These are phyloP conservation scores for Chenopodium formosanum DNA, from an alignment of 148 eudicot species.

Conservation along the genomic window DNA sequence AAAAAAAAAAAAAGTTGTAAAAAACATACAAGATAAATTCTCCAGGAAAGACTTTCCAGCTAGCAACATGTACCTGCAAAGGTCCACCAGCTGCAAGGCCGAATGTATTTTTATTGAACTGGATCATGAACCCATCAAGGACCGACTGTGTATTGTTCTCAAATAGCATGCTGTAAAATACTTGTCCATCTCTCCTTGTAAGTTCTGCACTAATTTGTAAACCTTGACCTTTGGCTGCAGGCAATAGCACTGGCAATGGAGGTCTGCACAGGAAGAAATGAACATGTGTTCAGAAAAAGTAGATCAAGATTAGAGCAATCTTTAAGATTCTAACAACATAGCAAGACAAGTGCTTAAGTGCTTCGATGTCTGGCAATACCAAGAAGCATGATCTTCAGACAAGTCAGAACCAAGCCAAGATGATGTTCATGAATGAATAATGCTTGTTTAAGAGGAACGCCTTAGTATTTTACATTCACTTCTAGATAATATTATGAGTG, in stretches of 20 bases:
- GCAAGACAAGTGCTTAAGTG: neutral
- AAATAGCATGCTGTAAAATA: conserved; percentile 77
- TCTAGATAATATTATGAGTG: too few relatives aligned
- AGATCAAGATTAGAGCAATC: neutral
- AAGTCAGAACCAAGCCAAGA: too few relatives aligned
- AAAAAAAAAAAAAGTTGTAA: neutral
- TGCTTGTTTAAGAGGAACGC: too few relatives aligned
- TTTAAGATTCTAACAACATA: neutral
- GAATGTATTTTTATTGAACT: conserved; percentile 92
- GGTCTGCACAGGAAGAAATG: conserved; percentile 57
- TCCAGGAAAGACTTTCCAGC: neutral
- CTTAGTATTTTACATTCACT: too few relatives aligned
- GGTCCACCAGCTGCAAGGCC: conserved; percentile 91
- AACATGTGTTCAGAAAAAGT: neutral
- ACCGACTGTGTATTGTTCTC: conserved; percentile 70
- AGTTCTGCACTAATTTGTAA: conserved; percentile 89
- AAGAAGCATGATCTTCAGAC: too few relatives aligned
- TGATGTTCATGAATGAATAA: too few relatives aligned
- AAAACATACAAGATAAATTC: neutral
- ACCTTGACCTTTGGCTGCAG: conserved; percentile 86
- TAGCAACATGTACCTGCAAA: conserved; percentile 57
- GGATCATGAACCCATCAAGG: conserved; percentile 96
- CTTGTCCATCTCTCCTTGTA: conserved; percentile 81
- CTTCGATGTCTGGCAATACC: neutral
- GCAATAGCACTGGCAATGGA: conserved; percentile 73